Conservation (phyloP, 805 yeast species). For the Spathaspora hagerdaliae region DNA sequence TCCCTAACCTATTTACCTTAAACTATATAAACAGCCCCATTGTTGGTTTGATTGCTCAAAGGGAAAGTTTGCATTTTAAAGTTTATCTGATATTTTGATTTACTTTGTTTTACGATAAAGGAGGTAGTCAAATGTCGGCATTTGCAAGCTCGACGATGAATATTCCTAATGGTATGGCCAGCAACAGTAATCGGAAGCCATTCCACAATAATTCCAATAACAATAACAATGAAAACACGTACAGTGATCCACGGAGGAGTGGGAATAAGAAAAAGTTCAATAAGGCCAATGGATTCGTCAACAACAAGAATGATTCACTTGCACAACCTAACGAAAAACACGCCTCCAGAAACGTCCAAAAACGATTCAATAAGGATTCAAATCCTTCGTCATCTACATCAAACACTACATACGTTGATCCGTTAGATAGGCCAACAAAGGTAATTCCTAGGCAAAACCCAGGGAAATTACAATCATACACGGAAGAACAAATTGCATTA, state of each 20-base stretch:
- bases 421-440: constrained; percentile 14
- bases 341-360: neutral
- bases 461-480: constrained; percentile 15
- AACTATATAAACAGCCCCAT: no score
- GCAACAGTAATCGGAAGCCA: neutral
- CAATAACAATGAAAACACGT: constrained; percentile 5
- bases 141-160: constrained; percentile 11
- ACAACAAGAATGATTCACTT: neutral
- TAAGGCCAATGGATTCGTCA: neutral
- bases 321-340: neutral
- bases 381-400: neutral
- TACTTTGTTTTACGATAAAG: no score
- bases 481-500: constrained; percentile 14
- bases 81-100: no score
- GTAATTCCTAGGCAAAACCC: constrained; percentile 18
- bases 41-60: no score
- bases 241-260: constrained; percentile 11
- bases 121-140: constrained; percentile 11
- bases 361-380: neutral
- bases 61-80: no score
- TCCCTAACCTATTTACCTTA: no score
- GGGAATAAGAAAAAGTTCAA: constrained; percentile 4
- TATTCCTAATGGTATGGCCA: neutral
- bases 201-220: neutral
- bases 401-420: constrained; percentile 3